phyloP scores from a whole-genome alignment of 148 eudicot species.

The Selenicereus undatus region DNA sequence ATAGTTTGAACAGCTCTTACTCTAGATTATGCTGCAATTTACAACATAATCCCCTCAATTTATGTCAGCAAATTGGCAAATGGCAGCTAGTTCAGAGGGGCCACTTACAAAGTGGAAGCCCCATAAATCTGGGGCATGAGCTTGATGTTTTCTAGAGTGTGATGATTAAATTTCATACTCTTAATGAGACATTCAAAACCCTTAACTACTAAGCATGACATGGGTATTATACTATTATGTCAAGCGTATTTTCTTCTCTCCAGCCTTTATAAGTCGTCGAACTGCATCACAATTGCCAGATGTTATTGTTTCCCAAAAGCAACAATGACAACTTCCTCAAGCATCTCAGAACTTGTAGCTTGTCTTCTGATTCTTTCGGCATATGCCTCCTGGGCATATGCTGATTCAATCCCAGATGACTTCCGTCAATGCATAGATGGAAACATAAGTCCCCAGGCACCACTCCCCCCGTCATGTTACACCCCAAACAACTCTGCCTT shows the following conservation, averaged over 20 bases:
- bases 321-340: slow-evolving; percentile 15
- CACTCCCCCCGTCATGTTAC: slow-evolving; percentile 28
- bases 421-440: slow-evolving; percentile 26
- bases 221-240: slow-evolving; percentile 23
- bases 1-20: slow-evolving; percentile 6
- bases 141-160: neutral
- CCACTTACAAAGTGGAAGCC: too few species aligned
- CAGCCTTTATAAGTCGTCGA: slow-evolving; percentile 21
- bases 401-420: slow-evolving; percentile 4
- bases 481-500: slow-evolving; percentile 22
- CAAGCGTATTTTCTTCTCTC: slow-evolving; percentile 11
- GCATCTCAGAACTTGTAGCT: slow-evolving; percentile 2
- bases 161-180: slow-evolving; percentile 1
- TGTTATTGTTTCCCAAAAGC: too few species aligned
- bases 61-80: too few species aligned
- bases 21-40: neutral
- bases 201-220: slow-evolving; percentile 25
- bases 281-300: too few species aligned
- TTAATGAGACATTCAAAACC: neutral
- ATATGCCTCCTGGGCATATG: slow-evolving; percentile 17
- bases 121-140: neutral
- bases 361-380: slow-evolving; percentile 15
- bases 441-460: slow-evolving; percentile 13
- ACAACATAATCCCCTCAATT: neutral
- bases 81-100: too few species aligned